Percentiles rank a stretch among this genome's conserved stretches.
phyloP scores from a whole-genome alignment of 768 basidiomycete genomes.

The Leccinum obscurum region DNA sequence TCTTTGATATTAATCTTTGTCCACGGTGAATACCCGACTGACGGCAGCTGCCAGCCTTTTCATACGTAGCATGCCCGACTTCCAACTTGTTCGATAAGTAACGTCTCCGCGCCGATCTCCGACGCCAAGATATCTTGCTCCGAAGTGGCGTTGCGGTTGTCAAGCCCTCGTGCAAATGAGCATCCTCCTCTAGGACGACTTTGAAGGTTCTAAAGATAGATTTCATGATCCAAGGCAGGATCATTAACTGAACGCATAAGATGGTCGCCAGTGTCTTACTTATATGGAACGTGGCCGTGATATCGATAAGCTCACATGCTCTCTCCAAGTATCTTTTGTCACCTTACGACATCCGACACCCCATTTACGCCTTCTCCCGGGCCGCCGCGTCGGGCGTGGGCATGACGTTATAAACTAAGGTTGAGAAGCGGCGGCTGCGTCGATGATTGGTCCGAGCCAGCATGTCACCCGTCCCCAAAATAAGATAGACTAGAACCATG shows the following conservation, averaged over 20 bases:
- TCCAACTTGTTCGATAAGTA: not conserved
- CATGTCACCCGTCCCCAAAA: not conserved
- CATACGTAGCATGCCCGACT: too few species aligned
- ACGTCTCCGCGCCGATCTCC: not conserved
- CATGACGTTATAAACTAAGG: not conserved
- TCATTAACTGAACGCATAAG: not conserved
- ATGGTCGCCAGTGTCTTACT: not conserved
- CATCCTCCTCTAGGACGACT: not conserved
- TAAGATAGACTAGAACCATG: not conserved
- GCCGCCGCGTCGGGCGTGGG: not conserved
- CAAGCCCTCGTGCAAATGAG: not conserved
- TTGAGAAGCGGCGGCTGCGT: not conserved
- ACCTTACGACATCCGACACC: not conserved
- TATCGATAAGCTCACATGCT: slow-evolving; percentile 2
- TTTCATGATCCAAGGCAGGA: not conserved
- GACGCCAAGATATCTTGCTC: not conserved
- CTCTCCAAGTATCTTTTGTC: too few species aligned
- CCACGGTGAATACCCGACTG: too few species aligned
- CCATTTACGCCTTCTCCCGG: not conserved
- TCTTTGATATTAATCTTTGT: too few species aligned
- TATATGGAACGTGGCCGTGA: slow-evolving; percentile 2
- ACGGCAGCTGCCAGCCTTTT: too few species aligned
- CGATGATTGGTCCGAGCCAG: not conserved
- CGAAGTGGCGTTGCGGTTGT: not conserved
- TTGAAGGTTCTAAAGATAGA: slow-evolving; percentile 12